Evolutionary conservation across 164 flowering plant genomes (phyloP).

Genomic region (Magnolia changhungtana): DNA sequence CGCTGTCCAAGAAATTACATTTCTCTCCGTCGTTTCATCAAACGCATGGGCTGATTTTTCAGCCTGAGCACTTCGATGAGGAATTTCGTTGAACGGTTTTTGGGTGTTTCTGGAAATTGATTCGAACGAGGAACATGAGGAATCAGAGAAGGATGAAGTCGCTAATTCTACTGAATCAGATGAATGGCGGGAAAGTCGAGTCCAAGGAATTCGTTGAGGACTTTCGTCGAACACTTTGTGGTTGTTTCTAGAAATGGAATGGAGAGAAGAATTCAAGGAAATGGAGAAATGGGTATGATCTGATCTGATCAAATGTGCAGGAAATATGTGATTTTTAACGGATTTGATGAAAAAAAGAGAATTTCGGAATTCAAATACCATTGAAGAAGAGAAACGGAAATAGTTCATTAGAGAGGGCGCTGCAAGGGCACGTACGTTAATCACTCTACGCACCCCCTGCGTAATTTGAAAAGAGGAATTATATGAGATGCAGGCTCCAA

Average conservation of each 20-base stretch:
- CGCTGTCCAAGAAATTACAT: constrained; percentile 10
- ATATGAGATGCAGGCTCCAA: no score
- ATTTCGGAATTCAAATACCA: no score
- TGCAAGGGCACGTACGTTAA: background rate
- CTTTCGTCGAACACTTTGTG: constrained; percentile 26
- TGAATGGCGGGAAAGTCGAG: background rate
- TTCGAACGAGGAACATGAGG: background rate
- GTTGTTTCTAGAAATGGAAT: background rate
- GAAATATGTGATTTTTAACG: background rate
- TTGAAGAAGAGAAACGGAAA: background rate
- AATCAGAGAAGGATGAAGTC: background rate
- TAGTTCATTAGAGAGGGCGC: background rate
- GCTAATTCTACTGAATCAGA: background rate
- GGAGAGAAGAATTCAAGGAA: background rate
- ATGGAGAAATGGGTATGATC: background rate
- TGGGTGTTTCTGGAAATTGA: background rate
- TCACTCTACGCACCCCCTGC: background rate
- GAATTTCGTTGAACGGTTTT: constrained; percentile 25
- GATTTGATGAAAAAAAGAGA: background rate
- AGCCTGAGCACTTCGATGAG: constrained; percentile 11
- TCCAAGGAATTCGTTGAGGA: constrained; percentile 14
- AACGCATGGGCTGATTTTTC: constrained; percentile 15
- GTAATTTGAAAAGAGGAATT: no score
- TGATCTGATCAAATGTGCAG: background rate
- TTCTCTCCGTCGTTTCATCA: constrained; percentile 12